Percentiles rank a stretch among this genome's conserved stretches.
These are phyloP conservation scores for Colletotrichum orchidophilum DNA, from an alignment of 2,329 filamentous ascomycete species.

Conservation along the genomic window DNA sequence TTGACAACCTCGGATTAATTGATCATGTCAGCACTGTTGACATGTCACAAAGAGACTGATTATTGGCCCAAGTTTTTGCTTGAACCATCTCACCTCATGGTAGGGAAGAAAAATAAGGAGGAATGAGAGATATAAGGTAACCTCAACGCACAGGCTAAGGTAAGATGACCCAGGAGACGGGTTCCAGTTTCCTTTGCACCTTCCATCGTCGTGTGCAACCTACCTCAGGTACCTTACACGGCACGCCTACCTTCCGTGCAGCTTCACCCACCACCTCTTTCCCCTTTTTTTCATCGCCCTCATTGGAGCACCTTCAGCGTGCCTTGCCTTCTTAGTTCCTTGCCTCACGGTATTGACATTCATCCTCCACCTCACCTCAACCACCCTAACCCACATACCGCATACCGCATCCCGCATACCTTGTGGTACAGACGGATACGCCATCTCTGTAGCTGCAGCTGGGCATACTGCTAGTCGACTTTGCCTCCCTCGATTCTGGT, in stretches of 20 bases:
- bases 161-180: conserved; percentile 9
- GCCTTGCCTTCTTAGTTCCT: neutral
- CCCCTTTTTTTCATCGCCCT: neutral
- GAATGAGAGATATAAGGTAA: conserved; percentile 6
- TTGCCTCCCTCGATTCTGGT: neutral
- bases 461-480: neutral
- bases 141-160: no score
- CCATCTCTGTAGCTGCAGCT: neutral
- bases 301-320: neutral
- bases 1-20: neutral
- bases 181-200: conserved; percentile 19
- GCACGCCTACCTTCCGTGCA: neutral
- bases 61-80: neutral
- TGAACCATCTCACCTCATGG: no score
- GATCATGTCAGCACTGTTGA: neutral
- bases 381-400: neutral
- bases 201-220: conserved; percentile 20
- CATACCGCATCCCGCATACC: neutral
- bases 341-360: neutral
- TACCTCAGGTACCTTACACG: neutral
- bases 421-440: neutral
- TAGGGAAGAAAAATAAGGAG: neutral
- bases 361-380: neutral
- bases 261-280: neutral
- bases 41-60: neutral